Evolutionary conservation across 495 filamentous ascomycete species (phyloP), one percentile per base, ranked within the genome.

Genomic region (Lindgomyces ingoldianus): DNA sequence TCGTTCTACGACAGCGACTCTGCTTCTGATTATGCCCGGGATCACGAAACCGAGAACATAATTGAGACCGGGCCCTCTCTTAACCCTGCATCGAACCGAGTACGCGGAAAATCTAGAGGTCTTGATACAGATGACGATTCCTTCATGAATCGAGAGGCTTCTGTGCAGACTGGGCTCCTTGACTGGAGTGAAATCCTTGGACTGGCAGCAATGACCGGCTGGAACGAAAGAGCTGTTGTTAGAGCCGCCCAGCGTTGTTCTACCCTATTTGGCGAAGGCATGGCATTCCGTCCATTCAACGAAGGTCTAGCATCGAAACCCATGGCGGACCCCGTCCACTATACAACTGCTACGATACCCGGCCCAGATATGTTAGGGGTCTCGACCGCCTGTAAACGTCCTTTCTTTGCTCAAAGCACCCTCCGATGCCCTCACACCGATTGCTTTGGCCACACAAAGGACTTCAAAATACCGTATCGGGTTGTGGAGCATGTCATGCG

Each of bases 181-280:
- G 89, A 93, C 73, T 96, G 91, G 91, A 87, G 87, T 45, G 88
- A 93, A 57, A 81, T 94, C 1, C 73, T 95, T 29, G 88, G 89
- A 9, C 76, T 90, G 0, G 91, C 91, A 21, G 81, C 88, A 0
- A 79, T 92, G 60, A 82, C 79, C 1, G 90, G 88, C 0, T 88
- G 89, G 72, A 76, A 86, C 0, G 68, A 80, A 0, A 70, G 73
- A 3, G 88, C 85, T 4, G 77, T 96, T 8, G 80, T 82, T 44
- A 81, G 88, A 49, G 80, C 90, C 0, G 82, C 86, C 2, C 77
- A 85, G 68, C 79, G 91, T 36, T 96, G 91, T 70, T 80, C 85
- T 1, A 79, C 80, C 29, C 76, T 96, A 0, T 92, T 94, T 69
- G 81, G 79, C 0, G 81, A 91, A 73, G 77, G 81, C 19, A 87